A percentile compares a stretch with the other conserved stretches of the same genome.
Conservation (phyloP, 1,284 basidiomycete species). For the Naganishia sp. region DNA sequence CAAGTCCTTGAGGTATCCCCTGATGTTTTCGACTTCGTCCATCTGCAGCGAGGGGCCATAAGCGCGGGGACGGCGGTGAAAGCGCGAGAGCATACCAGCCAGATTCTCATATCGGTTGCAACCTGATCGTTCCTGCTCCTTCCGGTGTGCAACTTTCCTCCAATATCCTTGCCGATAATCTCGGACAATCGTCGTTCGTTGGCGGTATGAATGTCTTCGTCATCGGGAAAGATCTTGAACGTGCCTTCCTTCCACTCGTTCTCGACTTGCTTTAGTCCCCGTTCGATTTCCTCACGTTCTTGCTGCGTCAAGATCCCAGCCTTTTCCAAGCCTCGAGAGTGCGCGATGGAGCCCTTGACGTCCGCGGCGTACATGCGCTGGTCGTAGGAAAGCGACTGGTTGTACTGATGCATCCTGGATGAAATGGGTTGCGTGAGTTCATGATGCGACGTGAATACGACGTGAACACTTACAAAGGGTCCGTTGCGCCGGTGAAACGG, state of each 20-base stretch:
- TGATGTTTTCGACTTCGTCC: slow-evolving; percentile 71
- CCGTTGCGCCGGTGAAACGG: slow-evolving; percentile 81
- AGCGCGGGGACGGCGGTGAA: neutral
- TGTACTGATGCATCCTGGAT: slow-evolving; percentile 87
- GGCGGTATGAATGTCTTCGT: slow-evolving; percentile 99
- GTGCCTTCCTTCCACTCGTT: slow-evolving; percentile 78
- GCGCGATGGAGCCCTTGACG: slow-evolving; percentile 91
- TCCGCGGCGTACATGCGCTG: slow-evolving; percentile 90
- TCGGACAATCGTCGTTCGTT: slow-evolving; percentile 94
- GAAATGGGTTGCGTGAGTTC: slow-evolving; percentile 17
- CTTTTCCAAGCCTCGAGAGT: slow-evolving; percentile 79
- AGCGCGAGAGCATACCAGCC: slow-evolving; percentile 60
- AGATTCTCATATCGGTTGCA: slow-evolving; percentile 94
- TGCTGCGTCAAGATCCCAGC: slow-evolving; percentile 76
- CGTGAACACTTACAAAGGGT: slow-evolving; percentile 68
- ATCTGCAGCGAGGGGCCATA: slow-evolving; percentile 52
- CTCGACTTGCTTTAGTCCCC: slow-evolving; percentile 75
- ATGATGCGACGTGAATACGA: neutral
- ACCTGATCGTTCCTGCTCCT: slow-evolving; percentile 97
- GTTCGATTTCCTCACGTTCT: slow-evolving; percentile 72
- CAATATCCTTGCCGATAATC: slow-evolving; percentile 79
- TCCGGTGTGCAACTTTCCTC: slow-evolving; percentile 93
- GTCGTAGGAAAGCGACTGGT: slow-evolving; percentile 93
- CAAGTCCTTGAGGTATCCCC: slow-evolving; percentile 72
- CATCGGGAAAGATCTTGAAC: slow-evolving; percentile 75